Percentiles rank a stretch among this genome's conserved stretches.
These are phyloP conservation scores for Candida xyloterini DNA, from an alignment of 805 yeast species.

Conservation along the genomic window DNA sequence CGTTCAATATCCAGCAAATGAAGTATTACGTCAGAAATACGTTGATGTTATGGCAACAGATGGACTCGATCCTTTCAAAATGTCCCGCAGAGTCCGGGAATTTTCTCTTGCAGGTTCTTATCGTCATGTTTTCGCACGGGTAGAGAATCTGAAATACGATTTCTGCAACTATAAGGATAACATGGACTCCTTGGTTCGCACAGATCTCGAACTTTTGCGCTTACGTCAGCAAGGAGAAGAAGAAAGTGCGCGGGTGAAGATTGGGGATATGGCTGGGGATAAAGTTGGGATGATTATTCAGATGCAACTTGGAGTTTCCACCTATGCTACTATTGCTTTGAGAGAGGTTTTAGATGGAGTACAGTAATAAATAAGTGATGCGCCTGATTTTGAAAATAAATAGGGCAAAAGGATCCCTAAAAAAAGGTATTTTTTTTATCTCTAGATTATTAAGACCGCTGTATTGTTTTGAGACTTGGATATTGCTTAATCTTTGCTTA, in stretches of 20 bases:
- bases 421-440: constrained; percentile 6
- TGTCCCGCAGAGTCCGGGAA: constrained; percentile 83
- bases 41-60: constrained; percentile 74
- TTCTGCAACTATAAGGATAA: constrained; percentile 59
- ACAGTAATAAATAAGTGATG: constrained; percentile 42
- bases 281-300: constrained; percentile 70
- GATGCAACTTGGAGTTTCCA: constrained; percentile 77
- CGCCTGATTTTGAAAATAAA: constrained; percentile 6
- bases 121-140: constrained; percentile 67
- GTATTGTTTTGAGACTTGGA: not conserved
- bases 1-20: constrained; percentile 77
- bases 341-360: constrained; percentile 82
- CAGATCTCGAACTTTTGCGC: constrained; percentile 65
- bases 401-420: constrained; percentile 8
- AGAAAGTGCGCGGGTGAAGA: constrained; percentile 27
- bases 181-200: constrained; percentile 69
- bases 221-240: constrained; percentile 20
- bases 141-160: constrained; percentile 59
- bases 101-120: constrained; percentile 92
- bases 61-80: constrained; percentile 76
- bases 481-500: constrained; percentile 9
- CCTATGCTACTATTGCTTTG: constrained; percentile 97
- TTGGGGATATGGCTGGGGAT: constrained; percentile 37
- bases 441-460: constrained; percentile 3
- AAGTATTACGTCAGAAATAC: constrained; percentile 56